Conservation (phyloP, 2,329 filamentous ascomycete species). For the Fusarium mexicanum region DNA sequence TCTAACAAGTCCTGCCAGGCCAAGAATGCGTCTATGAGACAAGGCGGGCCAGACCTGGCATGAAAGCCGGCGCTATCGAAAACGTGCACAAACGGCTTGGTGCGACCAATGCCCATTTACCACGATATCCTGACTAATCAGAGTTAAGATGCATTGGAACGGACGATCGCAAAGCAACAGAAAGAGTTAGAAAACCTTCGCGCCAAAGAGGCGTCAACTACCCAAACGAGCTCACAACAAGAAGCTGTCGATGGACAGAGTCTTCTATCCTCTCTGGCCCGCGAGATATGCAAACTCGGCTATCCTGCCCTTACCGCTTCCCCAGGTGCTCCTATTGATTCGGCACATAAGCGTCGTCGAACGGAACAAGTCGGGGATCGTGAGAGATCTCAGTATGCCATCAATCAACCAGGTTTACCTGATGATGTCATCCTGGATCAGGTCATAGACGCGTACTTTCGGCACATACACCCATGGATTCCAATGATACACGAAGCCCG, state of each 20-base stretch:
- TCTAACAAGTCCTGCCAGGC: background rate
- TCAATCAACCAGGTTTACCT: background rate
- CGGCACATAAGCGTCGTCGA: constrained; percentile 10
- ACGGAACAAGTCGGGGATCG: background rate
- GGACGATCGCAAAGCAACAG: constrained; percentile 25
- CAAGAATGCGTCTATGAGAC: constrained; percentile 18
- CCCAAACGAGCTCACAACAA: background rate
- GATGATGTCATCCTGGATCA: constrained; percentile 13
- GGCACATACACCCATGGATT: constrained; percentile 31
- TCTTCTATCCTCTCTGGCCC: constrained; percentile 17
- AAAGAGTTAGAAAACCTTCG: constrained; percentile 1
- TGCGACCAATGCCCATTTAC: background rate
- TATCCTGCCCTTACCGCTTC: background rate
- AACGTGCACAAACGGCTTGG: constrained; percentile 47
- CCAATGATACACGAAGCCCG: constrained; percentile 27
- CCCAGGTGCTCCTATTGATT: background rate
- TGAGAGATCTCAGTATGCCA: background rate
- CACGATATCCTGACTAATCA: background rate
- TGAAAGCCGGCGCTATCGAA: constrained; percentile 51
- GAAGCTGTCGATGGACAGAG: background rate
- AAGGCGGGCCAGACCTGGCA: constrained; percentile 49
- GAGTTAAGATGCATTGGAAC: constrained; percentile 17
- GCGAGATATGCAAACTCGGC: constrained; percentile 15
- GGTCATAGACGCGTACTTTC: constrained; percentile 26
- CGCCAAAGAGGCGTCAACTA: background rate